Base-by-base conservation (phyloP, 257 asterid genomes). In the Fraxinus pennsylvanica region DNA sequence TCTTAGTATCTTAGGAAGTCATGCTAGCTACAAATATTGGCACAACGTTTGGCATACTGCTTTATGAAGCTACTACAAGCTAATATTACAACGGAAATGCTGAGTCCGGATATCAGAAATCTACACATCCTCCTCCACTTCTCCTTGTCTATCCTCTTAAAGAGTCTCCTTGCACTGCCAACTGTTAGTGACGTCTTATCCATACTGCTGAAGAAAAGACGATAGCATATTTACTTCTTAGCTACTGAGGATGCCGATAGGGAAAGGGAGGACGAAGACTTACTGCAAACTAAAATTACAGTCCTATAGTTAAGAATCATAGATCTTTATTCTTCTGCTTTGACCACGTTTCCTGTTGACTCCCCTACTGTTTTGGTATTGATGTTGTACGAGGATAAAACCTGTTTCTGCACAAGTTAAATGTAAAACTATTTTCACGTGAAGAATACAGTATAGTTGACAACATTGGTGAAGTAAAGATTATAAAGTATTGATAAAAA, bases 331-430 rank as follows among this genome's bases (percentile, higher is more conserved):
- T 78, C 15, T 43, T 54, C 63, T 19, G 80, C 81, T 78, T 75
- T 79, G 77, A 69, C 39, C 52, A 73, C 5, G 59, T 32, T 45
- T 71, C 81, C 83, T 4, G 82, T 32, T 76, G 85, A 70, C 65
- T 78, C 63, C 70, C 84, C 85, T 14, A 75, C 39, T 17, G 67
- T 79, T 61, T 74, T 83, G 73, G 79, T 27, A 75, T 54, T 74
- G 65, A 78, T 70, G 80, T 81, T 85, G 71, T 81, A 80, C 17
- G 87, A 83, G 43, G 89, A 86, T 52, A 85, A 65, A 45, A 79
- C 85, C 57, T 67, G 72, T 81, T 70, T 77, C 90, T 88, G 88
- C 90, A 83, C 2, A 76, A 78, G 36, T 32, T 6, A 7, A 29
- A 36, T 79, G 5, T 66, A 72, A 75, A 54, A 19, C 65, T 0